Evolutionary conservation across 1,139 yeast species (phyloP).

Genomic region (Arxiozyma telluris): DNA sequence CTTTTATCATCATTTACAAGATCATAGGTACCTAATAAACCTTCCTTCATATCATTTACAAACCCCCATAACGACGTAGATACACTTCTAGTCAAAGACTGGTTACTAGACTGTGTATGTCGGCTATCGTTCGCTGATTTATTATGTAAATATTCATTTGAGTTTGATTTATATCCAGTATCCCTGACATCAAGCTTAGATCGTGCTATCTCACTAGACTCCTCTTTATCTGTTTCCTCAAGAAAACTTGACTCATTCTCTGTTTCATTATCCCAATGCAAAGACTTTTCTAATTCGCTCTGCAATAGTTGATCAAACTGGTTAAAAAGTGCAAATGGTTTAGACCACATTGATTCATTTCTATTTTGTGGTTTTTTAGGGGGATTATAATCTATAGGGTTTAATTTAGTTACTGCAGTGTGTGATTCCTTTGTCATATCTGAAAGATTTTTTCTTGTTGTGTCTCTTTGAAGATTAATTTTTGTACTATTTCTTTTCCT

Average conservation of each 20-base stretch:
- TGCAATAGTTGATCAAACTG: slow-evolving; percentile 62
- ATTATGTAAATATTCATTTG: background rate
- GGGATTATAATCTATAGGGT: slow-evolving; percentile 4
- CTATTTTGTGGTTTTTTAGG: slow-evolving; percentile 5
- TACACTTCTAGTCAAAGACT: slow-evolving; percentile 12
- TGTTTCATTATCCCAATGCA: slow-evolving; percentile 28
- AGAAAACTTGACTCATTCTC: slow-evolving; percentile 1
- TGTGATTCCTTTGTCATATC: background rate
- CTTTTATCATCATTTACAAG: slow-evolving; percentile 19
- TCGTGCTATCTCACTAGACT: background rate
- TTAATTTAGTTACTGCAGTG: background rate
- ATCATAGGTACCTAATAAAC: slow-evolving; percentile 29
- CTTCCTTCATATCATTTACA: slow-evolving; percentile 34
- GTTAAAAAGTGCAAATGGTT: slow-evolving; percentile 55
- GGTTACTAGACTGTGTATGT: background rate
- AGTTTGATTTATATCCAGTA: background rate
- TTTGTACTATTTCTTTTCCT: background rate
- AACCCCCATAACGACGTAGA: slow-evolving; percentile 34
- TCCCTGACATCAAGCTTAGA: background rate
- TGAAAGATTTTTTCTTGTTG: background rate
- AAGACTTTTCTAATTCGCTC: slow-evolving; percentile 52
- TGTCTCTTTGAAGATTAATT: background rate
- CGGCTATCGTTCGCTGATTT: slow-evolving; percentile 3
- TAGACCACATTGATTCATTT: slow-evolving; percentile 34
- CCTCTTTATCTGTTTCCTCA: background rate